These are phyloP conservation scores for Pythium aristosporum DNA, from an alignment of 352 stramenopile genomes.

Conservation along the genomic window DNA sequence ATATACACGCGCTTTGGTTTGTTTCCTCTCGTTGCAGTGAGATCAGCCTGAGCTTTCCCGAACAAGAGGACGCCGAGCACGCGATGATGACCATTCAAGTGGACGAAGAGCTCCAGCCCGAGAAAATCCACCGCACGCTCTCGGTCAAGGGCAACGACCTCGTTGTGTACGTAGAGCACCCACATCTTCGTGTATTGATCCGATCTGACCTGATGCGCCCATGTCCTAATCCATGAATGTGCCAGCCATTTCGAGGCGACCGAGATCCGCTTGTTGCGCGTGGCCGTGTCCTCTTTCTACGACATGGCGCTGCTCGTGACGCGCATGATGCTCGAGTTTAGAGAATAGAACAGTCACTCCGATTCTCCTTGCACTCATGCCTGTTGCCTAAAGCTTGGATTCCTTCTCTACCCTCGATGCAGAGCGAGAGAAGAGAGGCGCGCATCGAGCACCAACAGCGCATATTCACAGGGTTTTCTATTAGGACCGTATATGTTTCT, in stretches of 20 bases:
- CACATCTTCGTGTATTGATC: neutral
- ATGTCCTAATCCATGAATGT: neutral
- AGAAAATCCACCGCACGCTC: slow-evolving; percentile 82
- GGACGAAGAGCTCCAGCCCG: slow-evolving; percentile 83
- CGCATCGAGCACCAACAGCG: neutral
- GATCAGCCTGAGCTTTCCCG: slow-evolving; percentile 63
- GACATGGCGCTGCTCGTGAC: slow-evolving; percentile 79
- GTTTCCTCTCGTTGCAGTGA: slow-evolving; percentile 33
- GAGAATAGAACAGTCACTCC: too few species aligned
- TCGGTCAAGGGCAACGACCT: slow-evolving; percentile 59
- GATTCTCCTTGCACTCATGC: neutral
- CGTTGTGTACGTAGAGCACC: slow-evolving; percentile 52
- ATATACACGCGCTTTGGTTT: neutral
- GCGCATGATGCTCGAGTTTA: slow-evolving; percentile 84
- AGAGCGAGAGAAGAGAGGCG: neutral
- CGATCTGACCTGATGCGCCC: neutral
- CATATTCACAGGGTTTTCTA: neutral
- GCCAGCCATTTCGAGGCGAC: slow-evolving; percentile 77
- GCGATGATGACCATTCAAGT: slow-evolving; percentile 82
- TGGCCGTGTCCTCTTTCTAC: slow-evolving; percentile 85
- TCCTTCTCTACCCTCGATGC: neutral
- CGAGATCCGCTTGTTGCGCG: slow-evolving; percentile 80
- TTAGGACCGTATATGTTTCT: neutral
- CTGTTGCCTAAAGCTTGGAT: neutral
- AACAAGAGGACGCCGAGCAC: slow-evolving; percentile 60